These are phyloP conservation scores for Barnettozyma siamensis DNA, from an alignment of 805 yeast genomes.

Conservation along the genomic window DNA sequence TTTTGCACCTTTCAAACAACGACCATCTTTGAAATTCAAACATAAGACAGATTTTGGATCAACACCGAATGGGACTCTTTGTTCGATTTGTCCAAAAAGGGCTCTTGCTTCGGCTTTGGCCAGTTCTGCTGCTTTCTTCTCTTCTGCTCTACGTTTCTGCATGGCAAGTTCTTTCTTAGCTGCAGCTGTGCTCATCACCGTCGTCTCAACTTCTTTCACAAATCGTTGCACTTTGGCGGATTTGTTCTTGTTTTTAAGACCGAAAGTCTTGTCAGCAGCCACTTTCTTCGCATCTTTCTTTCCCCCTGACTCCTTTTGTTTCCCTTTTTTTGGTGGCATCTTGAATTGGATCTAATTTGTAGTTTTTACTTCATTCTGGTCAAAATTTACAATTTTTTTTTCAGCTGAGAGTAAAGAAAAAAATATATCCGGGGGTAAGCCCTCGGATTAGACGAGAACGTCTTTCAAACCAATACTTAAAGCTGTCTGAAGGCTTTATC, in stretches of 20 bases:
- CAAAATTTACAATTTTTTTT: background rate
- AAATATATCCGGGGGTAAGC: too few relatives aligned
- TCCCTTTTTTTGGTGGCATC: slow-evolving; percentile 81
- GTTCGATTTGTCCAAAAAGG: slow-evolving; percentile 65
- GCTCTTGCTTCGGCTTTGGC: slow-evolving; percentile 86
- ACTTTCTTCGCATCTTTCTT: slow-evolving; percentile 56
- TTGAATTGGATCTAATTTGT: too few relatives aligned
- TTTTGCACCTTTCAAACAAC: slow-evolving; percentile 71
- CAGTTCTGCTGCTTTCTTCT: slow-evolving; percentile 84
- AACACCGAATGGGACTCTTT: slow-evolving; percentile 92
- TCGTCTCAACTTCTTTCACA: slow-evolving; percentile 58
- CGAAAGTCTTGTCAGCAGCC: slow-evolving; percentile 88
- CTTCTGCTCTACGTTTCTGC: slow-evolving; percentile 58
- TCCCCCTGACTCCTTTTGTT: slow-evolving; percentile 37
- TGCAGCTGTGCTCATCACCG: slow-evolving; percentile 49
- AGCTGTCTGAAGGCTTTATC: too few relatives aligned
- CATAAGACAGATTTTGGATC: slow-evolving; percentile 94
- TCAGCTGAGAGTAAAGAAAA: background rate
- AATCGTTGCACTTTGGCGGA: slow-evolving; percentile 81
- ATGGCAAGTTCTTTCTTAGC: slow-evolving; percentile 74
- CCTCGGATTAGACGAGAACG: too few relatives aligned
- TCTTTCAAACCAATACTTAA: too few relatives aligned
- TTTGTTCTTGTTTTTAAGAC: slow-evolving; percentile 91
- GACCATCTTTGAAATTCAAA: slow-evolving; percentile 80
- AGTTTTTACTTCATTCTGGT: too few relatives aligned